Evolutionary conservation across 2,329 filamentous ascomycete species (phyloP), one percentile per base, ranked within the genome.

Genomic region (Arachnomyces sp.): DNA sequence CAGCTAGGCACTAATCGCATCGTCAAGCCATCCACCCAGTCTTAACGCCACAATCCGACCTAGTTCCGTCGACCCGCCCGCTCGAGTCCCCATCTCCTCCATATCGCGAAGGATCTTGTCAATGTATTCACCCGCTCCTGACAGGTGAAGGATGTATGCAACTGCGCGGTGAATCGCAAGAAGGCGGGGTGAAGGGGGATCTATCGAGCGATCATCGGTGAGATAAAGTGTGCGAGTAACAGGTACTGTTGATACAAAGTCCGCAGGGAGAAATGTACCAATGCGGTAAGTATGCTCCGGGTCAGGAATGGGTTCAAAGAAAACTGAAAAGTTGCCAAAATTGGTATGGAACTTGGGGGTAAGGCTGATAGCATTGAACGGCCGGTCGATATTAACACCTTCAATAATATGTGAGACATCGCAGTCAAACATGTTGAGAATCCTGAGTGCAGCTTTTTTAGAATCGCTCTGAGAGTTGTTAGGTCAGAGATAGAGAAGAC

Each of bases 381-480:
- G 30, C 29, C 33, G 28, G 18, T 44, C 59, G 39, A 68, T 63
- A 6, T 62, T 52, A 21, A 44, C 42, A 34, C 64, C 63, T 33
- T 66, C 51, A 37, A 68, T 65, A 1, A 67, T 39, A 46, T 60
- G 48, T 6, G 45, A 48, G 15, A 62, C 52, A 31, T 57, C 59
- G 29, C 32, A 44, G 43, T 68, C 63, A 43, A 68, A 64, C 60
- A 68, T 67, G 28, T 67, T 64, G 3, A 67, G 55, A 34, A 68
- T 56, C 18, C 47, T 44, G 8, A 68, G 48, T n/a, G 60, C 60
- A 0, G 55, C 50, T 50, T 58, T 43, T 43, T 58, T 57, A 11
- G 52, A 54, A 29, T 50, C 45, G 21, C 40, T 34, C 45, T 52
- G 34, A 15, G 36, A 14, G 14, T 18, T 16, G 30, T 42, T 37